Conservation (phyloP, 2,329 filamentous ascomycete genomes). For the Colletotrichum incanum region DNA sequence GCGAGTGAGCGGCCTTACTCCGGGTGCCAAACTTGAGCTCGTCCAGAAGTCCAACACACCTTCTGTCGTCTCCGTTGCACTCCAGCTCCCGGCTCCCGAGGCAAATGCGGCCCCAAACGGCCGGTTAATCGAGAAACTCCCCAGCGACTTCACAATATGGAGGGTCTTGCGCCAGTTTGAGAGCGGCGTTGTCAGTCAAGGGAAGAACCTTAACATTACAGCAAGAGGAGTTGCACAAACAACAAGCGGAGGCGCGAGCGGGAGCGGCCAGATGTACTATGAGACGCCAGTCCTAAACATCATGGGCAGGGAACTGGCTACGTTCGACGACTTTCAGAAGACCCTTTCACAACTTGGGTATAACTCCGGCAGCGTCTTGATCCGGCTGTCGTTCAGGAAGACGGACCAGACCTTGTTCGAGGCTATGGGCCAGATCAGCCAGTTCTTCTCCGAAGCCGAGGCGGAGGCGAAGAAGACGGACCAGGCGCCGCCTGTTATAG, state of each 20-base stretch:
- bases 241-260: slow-evolving; percentile 65
- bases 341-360: slow-evolving; percentile 89
- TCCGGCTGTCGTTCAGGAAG: slow-evolving; percentile 83
- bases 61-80: slow-evolving; percentile 87
- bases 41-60: slow-evolving; percentile 89
- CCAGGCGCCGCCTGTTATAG: slow-evolving; percentile 30
- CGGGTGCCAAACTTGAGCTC: slow-evolving; percentile 93
- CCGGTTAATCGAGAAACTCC: slow-evolving; percentile 86
- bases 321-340: slow-evolving; percentile 89
- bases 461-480: slow-evolving; percentile 46
- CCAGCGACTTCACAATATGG: slow-evolving; percentile 92
- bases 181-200: slow-evolving; percentile 75
- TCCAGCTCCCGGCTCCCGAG: slow-evolving; percentile 85
- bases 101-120: slow-evolving; percentile 73
- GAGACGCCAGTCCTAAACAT: slow-evolving; percentile 89
- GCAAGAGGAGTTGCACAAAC: slow-evolving; percentile 82
- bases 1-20: slow-evolving; percentile 84
- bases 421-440: slow-evolving; percentile 85
- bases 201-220: slow-evolving; percentile 83
- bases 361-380: slow-evolving; percentile 84
- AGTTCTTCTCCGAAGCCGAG: slow-evolving; percentile 76
- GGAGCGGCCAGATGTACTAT: slow-evolving; percentile 86
- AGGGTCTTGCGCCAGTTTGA: slow-evolving; percentile 92
- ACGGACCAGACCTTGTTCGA: slow-evolving; percentile 87
- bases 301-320: slow-evolving; percentile 84